Evolutionary conservation across 495 filamentous ascomycete species (phyloP).

Genomic region (Neurospora pannonica): DNA sequence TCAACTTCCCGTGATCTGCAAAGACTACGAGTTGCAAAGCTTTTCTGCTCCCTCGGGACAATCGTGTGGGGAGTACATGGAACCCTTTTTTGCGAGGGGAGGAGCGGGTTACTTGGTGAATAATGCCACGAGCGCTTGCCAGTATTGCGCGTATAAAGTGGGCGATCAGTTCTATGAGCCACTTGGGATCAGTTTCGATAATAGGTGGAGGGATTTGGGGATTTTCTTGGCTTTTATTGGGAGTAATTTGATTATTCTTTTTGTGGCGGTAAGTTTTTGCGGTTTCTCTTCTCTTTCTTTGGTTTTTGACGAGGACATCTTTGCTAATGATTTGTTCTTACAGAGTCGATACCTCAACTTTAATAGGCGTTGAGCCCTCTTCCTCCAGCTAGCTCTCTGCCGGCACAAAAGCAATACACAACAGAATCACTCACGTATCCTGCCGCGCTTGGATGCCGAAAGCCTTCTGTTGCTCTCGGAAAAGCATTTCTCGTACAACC

Average conservation of each 20-base stretch:
- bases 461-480: neutral
- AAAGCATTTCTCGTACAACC: neutral
- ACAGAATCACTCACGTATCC: no score
- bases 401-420: no score
- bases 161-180: constrained; percentile 69
- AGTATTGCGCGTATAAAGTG: constrained; percentile 68
- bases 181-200: constrained; percentile 51
- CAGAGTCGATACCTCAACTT: constrained; percentile 57
- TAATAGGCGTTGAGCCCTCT: constrained; percentile 42
- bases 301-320: constrained; percentile 3
- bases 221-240: constrained; percentile 65
- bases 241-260: constrained; percentile 68
- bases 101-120: constrained; percentile 62
- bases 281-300: constrained; percentile 3
- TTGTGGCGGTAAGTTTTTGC: constrained; percentile 48
- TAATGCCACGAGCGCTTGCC: constrained; percentile 52
- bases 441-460: no score
- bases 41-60: constrained; percentile 53
- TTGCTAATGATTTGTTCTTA: neutral
- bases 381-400: no score
- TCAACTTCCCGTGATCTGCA: constrained; percentile 50
- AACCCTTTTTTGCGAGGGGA: constrained; percentile 50
- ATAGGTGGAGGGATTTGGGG: constrained; percentile 72
- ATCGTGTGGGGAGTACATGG: constrained; percentile 73
- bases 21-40: constrained; percentile 43